Percentiles rank a stretch among this genome's conserved stretches.
phyloP scores from a whole-genome alignment of 768 basidiomycete genomes.

The Agrocybe praecox region DNA sequence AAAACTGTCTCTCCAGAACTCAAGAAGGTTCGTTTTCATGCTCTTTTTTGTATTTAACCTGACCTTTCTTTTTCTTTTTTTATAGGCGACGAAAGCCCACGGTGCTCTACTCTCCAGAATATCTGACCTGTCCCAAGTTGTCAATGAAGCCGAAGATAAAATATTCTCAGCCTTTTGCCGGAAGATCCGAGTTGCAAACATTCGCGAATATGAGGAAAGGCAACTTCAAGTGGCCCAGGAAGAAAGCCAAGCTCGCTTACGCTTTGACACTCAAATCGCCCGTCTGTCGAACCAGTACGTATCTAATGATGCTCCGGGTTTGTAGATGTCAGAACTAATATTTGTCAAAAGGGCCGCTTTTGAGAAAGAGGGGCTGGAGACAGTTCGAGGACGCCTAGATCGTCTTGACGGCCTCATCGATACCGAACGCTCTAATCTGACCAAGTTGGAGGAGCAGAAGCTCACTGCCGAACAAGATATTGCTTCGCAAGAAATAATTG shows the following conservation, averaged over 20 bases:
- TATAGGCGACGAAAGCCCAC: conserved; percentile 57
- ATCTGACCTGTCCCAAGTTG: conserved; percentile 49
- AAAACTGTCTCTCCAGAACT: conserved; percentile 69
- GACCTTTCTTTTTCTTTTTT: background rate
- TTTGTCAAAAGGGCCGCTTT: conserved; percentile 67
- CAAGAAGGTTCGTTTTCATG: conserved; percentile 53
- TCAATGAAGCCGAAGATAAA: conserved; percentile 80
- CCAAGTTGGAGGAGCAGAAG: conserved; percentile 57
- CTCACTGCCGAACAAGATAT: conserved; percentile 61
- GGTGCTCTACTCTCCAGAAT: conserved; percentile 56
- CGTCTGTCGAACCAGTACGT: conserved; percentile 84
- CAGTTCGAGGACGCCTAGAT: conserved; percentile 62
- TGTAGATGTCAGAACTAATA: background rate
- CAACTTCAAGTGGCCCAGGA: conserved; percentile 88
- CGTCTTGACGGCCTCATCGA: conserved; percentile 53
- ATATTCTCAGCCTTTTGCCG: conserved; percentile 80
- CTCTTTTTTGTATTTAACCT: too few relatives aligned
- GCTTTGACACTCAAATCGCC: conserved; percentile 85
- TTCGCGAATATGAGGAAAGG: conserved; percentile 92
- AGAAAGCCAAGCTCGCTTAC: conserved; percentile 80
- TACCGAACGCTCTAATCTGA: conserved; percentile 56
- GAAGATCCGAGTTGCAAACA: conserved; percentile 75
- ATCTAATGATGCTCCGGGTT: background rate
- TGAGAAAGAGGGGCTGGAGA: conserved; percentile 73
- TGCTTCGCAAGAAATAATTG: conserved; percentile 51